Base-by-base conservation (phyloP, 1,284 basidiomycete species). In the Fomitopsis palustris region DNA sequence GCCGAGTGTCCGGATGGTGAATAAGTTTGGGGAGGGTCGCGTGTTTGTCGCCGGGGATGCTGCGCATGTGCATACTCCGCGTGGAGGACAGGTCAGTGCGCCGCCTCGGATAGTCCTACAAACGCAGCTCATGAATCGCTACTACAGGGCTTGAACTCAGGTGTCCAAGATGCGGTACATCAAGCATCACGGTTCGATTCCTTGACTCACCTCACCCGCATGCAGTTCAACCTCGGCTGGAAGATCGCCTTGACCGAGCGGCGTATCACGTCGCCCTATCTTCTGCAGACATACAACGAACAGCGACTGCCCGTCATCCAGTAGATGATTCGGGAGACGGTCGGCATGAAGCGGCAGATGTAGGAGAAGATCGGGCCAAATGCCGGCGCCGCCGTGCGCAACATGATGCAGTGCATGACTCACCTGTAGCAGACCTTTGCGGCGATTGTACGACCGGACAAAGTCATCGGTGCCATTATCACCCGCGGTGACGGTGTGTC, bases 1-100 rank as follows among this genome's bases (percentile, higher is more conserved):
- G 29, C 70, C 74, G 0, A 77, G 75, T 60, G 72, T 77, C 38
- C 65, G 75, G 1, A 75, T 76, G 71, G 72, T 73, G 4, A 67
- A 75, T 42, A 70, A 71, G 52, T 74, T 78, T 59, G 61, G 59
- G 10, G 66, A 69, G 23, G 76, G 74, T 0, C 62, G 73, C 14
- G 70, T 70, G 1, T 77, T 77, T 54, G 61, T 78, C 17, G 70
- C 65, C 2, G 77, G 77, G 64, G 66, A 67, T 47, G 61, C 66
- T 16, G 67, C 69, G 2, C 70, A 72, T 53, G 62, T 67, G 1
- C 70, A 72, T 54, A 64, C 60, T n/a, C 67, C 67, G 2, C 56
- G 60, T 25, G 70, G 70, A 7, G 70, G 68, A 41, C 64, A 65
- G 59, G 70, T 71, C 4, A 37, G 35, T 37, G 1, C 38, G 72